Conservation (phyloP, 192 early-diverging fungal species). For the Dissophora ornata region DNA sequence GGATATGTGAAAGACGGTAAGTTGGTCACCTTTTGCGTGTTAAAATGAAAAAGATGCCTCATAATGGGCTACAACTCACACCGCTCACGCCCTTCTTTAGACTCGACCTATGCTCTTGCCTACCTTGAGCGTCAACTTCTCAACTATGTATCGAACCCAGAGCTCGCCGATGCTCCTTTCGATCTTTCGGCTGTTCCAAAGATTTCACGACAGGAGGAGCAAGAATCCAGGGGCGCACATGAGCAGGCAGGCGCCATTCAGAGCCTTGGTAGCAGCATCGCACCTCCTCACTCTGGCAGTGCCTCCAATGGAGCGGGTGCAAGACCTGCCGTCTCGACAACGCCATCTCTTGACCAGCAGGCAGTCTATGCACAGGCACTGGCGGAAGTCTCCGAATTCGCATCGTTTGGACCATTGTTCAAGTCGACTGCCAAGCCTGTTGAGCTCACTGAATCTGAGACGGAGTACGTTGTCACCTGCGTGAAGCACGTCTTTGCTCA, state of each 20-base stretch:
- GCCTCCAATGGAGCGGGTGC: slow-evolving; percentile 39
- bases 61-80: slow-evolving; percentile 3
- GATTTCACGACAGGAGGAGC: slow-evolving; percentile 89
- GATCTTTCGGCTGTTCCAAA: slow-evolving; percentile 83
- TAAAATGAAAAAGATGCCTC: neutral
- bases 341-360: slow-evolving; percentile 70
- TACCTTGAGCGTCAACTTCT: slow-evolving; percentile 89
- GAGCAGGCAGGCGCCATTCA: slow-evolving; percentile 35
- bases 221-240: slow-evolving; percentile 72
- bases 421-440: slow-evolving; percentile 82
- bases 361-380: slow-evolving; percentile 81
- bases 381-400: slow-evolving; percentile 84
- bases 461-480: slow-evolving; percentile 93
- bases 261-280: slow-evolving; percentile 43
- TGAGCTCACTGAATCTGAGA: slow-evolving; percentile 92
- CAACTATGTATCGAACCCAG: slow-evolving; percentile 82
- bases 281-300: slow-evolving; percentile 41
- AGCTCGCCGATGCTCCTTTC: slow-evolving; percentile 73
- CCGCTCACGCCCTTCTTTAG: slow-evolving; percentile 50
- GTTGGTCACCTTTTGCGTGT: slow-evolving; percentile 8
- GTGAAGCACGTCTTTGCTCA: slow-evolving; percentile 93
- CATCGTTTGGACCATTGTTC: slow-evolving; percentile 86
- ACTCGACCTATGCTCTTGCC: slow-evolving; percentile 87
- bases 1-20: slow-evolving; percentile 87
- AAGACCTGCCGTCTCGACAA: slow-evolving; percentile 53